Conservation (phyloP, 2,329 filamentous ascomycete genomes). For the Meredithiella fracta region DNA sequence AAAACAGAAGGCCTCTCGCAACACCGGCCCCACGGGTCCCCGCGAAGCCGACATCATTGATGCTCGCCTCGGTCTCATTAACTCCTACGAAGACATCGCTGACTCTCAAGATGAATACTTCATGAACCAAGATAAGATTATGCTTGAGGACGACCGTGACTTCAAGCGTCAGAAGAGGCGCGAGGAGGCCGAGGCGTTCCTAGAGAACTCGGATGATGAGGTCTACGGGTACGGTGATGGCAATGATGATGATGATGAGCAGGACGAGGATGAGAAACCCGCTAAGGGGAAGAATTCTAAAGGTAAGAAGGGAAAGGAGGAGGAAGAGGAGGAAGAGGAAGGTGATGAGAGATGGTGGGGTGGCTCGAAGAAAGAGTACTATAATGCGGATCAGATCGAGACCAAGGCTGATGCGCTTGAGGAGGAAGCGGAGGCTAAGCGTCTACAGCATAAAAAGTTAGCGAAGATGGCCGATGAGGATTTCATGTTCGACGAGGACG, state of each 20-base stretch:
- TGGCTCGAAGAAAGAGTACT: slow-evolving; percentile 75
- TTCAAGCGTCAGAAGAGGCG: slow-evolving; percentile 60
- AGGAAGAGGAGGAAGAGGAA: slow-evolving; percentile 38
- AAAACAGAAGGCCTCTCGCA: slow-evolving; percentile 53
- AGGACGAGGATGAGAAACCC: slow-evolving; percentile 29
- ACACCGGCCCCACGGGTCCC: slow-evolving; percentile 31
- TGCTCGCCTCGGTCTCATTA: slow-evolving; percentile 44
- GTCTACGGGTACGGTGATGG: slow-evolving; percentile 32
- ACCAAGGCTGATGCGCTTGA: slow-evolving; percentile 58
- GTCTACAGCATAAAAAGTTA: slow-evolving; percentile 80
- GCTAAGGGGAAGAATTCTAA: slow-evolving; percentile 22
- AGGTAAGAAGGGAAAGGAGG: slow-evolving; percentile 34
- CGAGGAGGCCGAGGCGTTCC: slow-evolving; percentile 46
- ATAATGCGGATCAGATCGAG: slow-evolving; percentile 62
- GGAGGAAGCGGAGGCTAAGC: slow-evolving; percentile 78
- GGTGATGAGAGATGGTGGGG: slow-evolving; percentile 65
- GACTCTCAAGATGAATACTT: slow-evolving; percentile 93
- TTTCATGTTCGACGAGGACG: slow-evolving; percentile 80
- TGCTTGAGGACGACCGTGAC: slow-evolving; percentile 65
- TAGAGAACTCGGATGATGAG: slow-evolving; percentile 48
- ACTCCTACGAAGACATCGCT: slow-evolving; percentile 66
- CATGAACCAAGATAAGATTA: slow-evolving; percentile 66
- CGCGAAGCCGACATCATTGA: slow-evolving; percentile 39
- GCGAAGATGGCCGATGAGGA: slow-evolving; percentile 80
- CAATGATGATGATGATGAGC: slow-evolving; percentile 24